A percentile compares a stretch with the other conserved stretches of the same genome.
phyloP scores from a whole-genome alignment of 768 basidiomycete genomes.

The Russula griseocarnosa region DNA sequence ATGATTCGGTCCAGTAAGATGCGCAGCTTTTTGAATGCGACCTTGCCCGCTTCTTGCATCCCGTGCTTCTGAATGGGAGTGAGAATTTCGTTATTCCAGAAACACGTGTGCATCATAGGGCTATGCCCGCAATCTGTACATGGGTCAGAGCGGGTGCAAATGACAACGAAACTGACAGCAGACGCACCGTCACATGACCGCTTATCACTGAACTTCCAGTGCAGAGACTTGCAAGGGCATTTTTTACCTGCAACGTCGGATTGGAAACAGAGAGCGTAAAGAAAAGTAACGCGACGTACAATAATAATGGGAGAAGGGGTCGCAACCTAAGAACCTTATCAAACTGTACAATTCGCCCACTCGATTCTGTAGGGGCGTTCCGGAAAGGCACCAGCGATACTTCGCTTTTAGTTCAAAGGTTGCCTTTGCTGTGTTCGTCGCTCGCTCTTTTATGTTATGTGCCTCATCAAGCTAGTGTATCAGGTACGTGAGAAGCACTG shows the following conservation, averaged over 20 bases:
- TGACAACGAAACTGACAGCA: background rate
- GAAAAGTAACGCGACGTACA: slow-evolving; percentile 46
- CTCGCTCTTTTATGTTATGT: slow-evolving; percentile 95
- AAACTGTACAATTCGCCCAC: slow-evolving; percentile 99
- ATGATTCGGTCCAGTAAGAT: slow-evolving; percentile 91
- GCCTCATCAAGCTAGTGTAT: slow-evolving; percentile 78
- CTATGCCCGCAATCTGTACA: slow-evolving; percentile 71
- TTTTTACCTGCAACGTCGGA: slow-evolving; percentile 57
- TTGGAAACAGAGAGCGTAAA: background rate
- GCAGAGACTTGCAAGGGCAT: slow-evolving; percentile 91
- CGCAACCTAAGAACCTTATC: slow-evolving; percentile 87
- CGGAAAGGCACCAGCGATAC: slow-evolving; percentile 93
- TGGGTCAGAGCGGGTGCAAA: slow-evolving; percentile 4
- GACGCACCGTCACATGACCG: slow-evolving; percentile 74
- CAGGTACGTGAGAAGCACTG: slow-evolving; percentile 11
- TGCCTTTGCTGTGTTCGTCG: slow-evolving; percentile 95
- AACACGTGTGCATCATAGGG: slow-evolving; percentile 89
- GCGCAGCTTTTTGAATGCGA: slow-evolving; percentile 89
- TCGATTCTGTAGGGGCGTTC: slow-evolving; percentile 94
- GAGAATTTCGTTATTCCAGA: slow-evolving; percentile 95
- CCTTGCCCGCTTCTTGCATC: slow-evolving; percentile 70
- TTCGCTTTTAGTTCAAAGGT: slow-evolving; percentile 80
- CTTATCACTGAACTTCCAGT: slow-evolving; percentile 90
- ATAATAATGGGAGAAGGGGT: slow-evolving; percentile 89
- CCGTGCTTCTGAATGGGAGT: slow-evolving; percentile 93